Base-by-base conservation (phyloP, 2,329 filamentous ascomycete species). In the Ophiostoma triangulosporum region DNA sequence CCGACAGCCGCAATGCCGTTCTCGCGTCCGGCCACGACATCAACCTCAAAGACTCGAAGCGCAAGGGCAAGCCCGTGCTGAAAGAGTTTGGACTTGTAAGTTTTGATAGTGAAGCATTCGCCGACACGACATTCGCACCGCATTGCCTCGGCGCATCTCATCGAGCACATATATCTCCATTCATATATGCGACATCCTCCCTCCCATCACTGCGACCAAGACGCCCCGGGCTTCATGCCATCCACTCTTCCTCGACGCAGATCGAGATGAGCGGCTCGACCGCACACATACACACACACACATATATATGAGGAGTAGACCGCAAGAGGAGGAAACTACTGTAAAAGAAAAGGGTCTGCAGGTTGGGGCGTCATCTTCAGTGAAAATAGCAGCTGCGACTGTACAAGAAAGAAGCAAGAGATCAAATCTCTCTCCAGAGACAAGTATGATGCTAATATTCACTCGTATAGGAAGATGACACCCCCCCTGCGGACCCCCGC, bases 401-500 rank as follows among this genome's bases (percentile, higher is more conserved):
- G 4, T 4, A 48, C 26, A 51, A 31, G 3, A 17, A 22, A 57
- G 35, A 48, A n/a, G 17, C 22, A 52, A 29, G 35, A 29, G 35
- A 26, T 15, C 65, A 6, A 17, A 31, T 14, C 29, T n/a, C n/a
- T n/a, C n/a, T n/a, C n/a, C n/a, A n/a, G n/a, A n/a, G n/a, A n/a
- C n/a, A n/a, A n/a, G n/a, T n/a, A 68, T 68, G 66, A 48, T 68
- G 67, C 78, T 82, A 83, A 82, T 77, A 43, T 71, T 32, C 35
- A 48, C 48, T 51, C 51, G 73, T 74, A 71, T 77, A 86, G 81
- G 80, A 86, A 77, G 84, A 90, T 81, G 83, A 88, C 72, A 78
- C 79, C 73, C 80, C 81, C 68, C 80, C 86, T 64, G 72, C 80
- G 60, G 93, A 98, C 69, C 93, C 93, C 59, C 86, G 93, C 63